A percentile compares a stretch with the other conserved stretches of the same genome.
Conservation (phyloP, 176 grass and related monocot genomes). For the Guadua angustifolia region DNA sequence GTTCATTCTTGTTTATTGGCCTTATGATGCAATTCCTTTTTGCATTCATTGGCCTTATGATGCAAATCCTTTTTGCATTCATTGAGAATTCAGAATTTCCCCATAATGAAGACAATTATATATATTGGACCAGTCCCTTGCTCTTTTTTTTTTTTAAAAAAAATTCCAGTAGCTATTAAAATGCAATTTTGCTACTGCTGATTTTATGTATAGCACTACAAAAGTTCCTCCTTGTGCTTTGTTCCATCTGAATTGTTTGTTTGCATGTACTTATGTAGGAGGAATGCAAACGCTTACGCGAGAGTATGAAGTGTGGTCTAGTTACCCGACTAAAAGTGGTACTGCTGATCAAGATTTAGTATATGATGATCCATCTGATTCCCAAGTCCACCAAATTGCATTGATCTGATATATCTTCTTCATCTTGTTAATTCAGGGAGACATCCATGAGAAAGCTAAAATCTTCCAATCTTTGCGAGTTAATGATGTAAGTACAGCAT, state of each 20-base stretch:
- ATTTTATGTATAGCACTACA: neutral
- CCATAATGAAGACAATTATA: neutral
- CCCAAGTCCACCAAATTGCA: neutral
- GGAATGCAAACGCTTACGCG: conserved; percentile 85
- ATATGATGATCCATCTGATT: conserved; percentile 32
- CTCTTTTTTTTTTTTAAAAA: neutral
- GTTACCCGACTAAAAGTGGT: conserved; percentile 89
- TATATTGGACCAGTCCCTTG: neutral
- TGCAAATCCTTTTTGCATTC: neutral
- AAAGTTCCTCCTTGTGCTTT: conserved; percentile 26
- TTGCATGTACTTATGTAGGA: conserved; percentile 63
- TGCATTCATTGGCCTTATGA: conserved; percentile 1
- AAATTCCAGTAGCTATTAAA: neutral
- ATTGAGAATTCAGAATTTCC: conserved; percentile 1
- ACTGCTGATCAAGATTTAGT: conserved; percentile 51
- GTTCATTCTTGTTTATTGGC: conserved; percentile 11
- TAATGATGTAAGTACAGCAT: conserved; percentile 71
- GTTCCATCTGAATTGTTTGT: conserved; percentile 45
- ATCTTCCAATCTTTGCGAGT: conserved; percentile 72
- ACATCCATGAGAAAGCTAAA: conserved; percentile 77
- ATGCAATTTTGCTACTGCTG: conserved; percentile 18
- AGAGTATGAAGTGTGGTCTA: conserved; percentile 80
- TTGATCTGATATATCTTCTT: conserved; percentile 47
- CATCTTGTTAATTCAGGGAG: conserved; percentile 58
- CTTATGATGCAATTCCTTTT: conserved; percentile 33